Conservation (phyloP, 768 basidiomycete genomes). For the Calocybe cyanea region DNA sequence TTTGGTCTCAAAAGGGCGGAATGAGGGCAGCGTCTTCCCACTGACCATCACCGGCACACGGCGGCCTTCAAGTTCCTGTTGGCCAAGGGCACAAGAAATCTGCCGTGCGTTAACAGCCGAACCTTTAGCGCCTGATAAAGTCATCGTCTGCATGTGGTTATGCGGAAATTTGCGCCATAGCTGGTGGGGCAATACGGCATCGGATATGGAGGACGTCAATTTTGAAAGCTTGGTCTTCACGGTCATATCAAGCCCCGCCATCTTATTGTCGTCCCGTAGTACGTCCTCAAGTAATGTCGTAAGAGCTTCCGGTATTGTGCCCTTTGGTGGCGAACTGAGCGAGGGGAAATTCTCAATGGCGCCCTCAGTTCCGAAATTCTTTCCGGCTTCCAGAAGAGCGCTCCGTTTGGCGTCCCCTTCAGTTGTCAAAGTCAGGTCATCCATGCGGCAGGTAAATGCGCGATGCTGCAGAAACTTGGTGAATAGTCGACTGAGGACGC, state of each 20-base stretch:
- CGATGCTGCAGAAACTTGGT: conserved; percentile 97
- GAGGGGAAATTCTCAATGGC: conserved; percentile 91
- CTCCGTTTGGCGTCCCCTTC: conserved; percentile 71
- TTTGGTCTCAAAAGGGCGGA: conserved; percentile 96
- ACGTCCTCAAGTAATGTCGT: conserved; percentile 82
- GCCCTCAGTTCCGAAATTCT: conserved; percentile 76
- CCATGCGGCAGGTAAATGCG: conserved; percentile 98
- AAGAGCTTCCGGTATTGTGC: conserved; percentile 56
- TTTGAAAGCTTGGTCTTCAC: conserved; percentile 83
- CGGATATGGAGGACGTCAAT: conserved; percentile 87
- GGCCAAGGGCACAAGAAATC: conserved; percentile 96
- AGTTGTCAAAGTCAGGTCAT: conserved; percentile 88
- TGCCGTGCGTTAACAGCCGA: conserved; percentile 96
- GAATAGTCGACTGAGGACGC: conserved; percentile 89
- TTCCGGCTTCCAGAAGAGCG: conserved; percentile 62
- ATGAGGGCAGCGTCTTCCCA: conserved; percentile 96
- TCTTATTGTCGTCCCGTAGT: conserved; percentile 91
- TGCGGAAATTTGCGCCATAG: conserved; percentile 93
- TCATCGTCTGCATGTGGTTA: conserved; percentile 99
- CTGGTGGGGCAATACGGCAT: conserved; percentile 80
- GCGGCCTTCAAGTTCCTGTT: conserved; percentile 97
- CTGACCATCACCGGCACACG: conserved; percentile 99
- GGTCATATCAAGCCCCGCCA: conserved; percentile 94
- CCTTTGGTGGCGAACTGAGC: conserved; percentile 43
- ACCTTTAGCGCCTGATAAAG: conserved; percentile 95